Conservation (phyloP, 1,284 basidiomycete genomes). For the Afroboletus lepidellus region DNA sequence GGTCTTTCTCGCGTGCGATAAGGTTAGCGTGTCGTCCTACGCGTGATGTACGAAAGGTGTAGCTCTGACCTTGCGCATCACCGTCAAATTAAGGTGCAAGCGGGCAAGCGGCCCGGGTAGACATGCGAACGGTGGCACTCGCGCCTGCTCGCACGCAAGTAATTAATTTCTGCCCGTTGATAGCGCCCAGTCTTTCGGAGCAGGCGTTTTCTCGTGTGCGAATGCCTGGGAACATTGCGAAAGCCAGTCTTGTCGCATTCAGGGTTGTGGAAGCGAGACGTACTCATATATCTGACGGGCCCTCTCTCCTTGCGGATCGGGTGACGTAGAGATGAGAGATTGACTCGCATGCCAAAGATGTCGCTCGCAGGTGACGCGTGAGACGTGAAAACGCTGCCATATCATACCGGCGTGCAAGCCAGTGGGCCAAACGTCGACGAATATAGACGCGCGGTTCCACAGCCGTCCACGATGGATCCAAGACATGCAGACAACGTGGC, state of each 20-base stretch:
- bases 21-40: not conserved
- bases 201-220: not conserved
- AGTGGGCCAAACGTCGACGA: not conserved
- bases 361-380: not conserved
- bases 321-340: too few species aligned
- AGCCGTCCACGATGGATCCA: too few species aligned
- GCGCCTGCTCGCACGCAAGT: not conserved
- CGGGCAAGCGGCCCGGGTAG: too few species aligned
- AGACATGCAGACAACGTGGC: not conserved
- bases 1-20: conserved; percentile 5
- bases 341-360: not conserved
- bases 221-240: not conserved
- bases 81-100: not conserved
- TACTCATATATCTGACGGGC: not conserved
- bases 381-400: not conserved
- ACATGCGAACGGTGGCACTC: not conserved
- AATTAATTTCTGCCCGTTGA: not conserved
- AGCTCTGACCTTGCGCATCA: not conserved
- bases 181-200: not conserved
- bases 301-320: too few species aligned
- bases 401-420: too few species aligned
- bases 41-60: not conserved
- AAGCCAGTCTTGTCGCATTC: not conserved
- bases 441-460: not conserved
- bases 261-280: not conserved